Evolutionary conservation across 2,329 filamentous ascomycete species (phyloP).

Genomic region (Aspergillus sp.): DNA sequence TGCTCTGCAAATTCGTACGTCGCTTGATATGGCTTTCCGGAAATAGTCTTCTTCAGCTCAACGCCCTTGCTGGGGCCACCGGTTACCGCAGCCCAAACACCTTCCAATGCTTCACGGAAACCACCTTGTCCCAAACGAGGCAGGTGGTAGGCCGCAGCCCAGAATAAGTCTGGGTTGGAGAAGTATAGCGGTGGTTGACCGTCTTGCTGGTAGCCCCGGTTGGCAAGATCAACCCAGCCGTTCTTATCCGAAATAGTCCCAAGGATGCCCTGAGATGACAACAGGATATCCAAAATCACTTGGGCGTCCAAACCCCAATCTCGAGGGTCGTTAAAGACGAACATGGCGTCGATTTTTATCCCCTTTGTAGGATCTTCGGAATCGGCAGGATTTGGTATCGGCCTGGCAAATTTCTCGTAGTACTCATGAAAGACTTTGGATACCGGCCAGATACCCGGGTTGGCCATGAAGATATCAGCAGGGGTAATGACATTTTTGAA

Average conservation of each 20-base stretch:
- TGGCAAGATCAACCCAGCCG: slow-evolving; percentile 54
- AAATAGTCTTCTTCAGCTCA: slow-evolving; percentile 54
- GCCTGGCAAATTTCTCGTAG: slow-evolving; percentile 45
- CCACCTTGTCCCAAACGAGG: slow-evolving; percentile 87
- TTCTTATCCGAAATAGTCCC: slow-evolving; percentile 73
- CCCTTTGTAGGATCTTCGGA: slow-evolving; percentile 38
- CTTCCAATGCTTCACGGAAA: slow-evolving; percentile 73
- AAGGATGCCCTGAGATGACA: slow-evolving; percentile 68
- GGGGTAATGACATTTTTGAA: slow-evolving; percentile 78
- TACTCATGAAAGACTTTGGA: slow-evolving; percentile 56
- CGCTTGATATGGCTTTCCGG: slow-evolving; percentile 71
- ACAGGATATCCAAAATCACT: slow-evolving; percentile 71
- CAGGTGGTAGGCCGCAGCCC: slow-evolving; percentile 76
- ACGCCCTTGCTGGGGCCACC: slow-evolving; percentile 46
- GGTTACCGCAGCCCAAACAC: slow-evolving; percentile 68
- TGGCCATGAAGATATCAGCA: slow-evolving; percentile 67
- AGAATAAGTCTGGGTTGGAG: slow-evolving; percentile 82
- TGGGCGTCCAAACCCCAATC: slow-evolving; percentile 92
- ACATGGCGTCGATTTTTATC: slow-evolving; percentile 78
- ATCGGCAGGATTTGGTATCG: slow-evolving; percentile 29
- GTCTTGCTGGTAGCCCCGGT: slow-evolving; percentile 73
- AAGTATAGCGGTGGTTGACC: slow-evolving; percentile 76
- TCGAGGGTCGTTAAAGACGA: slow-evolving; percentile 91
- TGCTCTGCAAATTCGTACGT: slow-evolving; percentile 83
- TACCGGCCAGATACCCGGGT: slow-evolving; percentile 78